These are phyloP conservation scores for Kluyveromyces sp. DNA, from an alignment of 1,139 yeast genomes.

Conservation along the genomic window DNA sequence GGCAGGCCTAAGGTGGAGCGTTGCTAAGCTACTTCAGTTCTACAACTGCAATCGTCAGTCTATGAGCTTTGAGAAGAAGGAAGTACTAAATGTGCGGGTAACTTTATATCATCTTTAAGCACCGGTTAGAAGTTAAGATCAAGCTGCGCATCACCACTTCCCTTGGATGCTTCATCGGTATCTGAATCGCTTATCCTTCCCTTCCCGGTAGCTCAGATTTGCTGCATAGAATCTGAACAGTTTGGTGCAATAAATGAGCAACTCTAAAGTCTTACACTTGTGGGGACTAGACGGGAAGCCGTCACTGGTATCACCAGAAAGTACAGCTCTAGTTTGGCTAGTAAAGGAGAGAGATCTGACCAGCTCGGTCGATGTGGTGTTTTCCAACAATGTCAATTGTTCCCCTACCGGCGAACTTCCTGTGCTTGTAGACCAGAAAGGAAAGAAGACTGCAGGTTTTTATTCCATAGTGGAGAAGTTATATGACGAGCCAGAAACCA, in stretches of 20 bases:
- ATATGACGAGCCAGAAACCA: conserved; percentile 9
- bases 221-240: not conserved
- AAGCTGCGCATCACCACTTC: too few relatives aligned
- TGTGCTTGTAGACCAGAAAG: conserved; percentile 35
- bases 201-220: too few relatives aligned
- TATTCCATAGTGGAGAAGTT: conserved; percentile 41
- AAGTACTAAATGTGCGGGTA: not conserved
- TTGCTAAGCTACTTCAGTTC: not conserved
- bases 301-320: conserved; percentile 25
- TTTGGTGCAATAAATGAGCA: not conserved
- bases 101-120: too few relatives aligned
- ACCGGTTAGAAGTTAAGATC: too few relatives aligned
- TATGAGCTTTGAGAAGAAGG: not conserved
- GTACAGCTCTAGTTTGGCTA: conserved; percentile 28
- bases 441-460: conserved; percentile 40
- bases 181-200: too few relatives aligned
- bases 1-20: too few relatives aligned
- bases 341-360: conserved; percentile 8
- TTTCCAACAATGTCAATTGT: conserved; percentile 39
- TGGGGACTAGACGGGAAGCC: conserved; percentile 27
- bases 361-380: conserved; percentile 18
- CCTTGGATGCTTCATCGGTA: too few relatives aligned
- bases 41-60: not conserved
- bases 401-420: conserved; percentile 54
- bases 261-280: conserved; percentile 13